These are phyloP conservation scores for Allantophomopsis cytisporea DNA, from an alignment of 2,329 filamentous ascomycete species.

Conservation along the genomic window DNA sequence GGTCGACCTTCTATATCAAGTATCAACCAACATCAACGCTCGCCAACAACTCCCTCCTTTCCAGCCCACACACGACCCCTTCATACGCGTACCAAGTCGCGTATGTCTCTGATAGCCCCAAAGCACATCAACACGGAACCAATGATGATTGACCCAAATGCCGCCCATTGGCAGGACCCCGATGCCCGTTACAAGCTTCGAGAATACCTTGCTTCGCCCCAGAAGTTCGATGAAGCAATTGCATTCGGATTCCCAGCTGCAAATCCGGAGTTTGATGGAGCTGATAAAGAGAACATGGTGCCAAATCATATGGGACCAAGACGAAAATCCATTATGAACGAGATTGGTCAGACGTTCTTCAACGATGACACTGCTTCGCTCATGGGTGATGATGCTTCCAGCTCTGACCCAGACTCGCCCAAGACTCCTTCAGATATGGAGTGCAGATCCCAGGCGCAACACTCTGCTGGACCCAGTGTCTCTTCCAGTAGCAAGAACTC, in stretches of 20 bases:
- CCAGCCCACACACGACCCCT: conserved; percentile 6
- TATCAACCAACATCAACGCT: conserved; percentile 9
- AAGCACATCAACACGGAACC: conserved; percentile 24
- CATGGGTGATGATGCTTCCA: conserved; percentile 39
- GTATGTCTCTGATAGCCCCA: conserved; percentile 38
- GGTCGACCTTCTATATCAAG: conserved; percentile 35
- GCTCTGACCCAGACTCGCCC: conserved; percentile 41
- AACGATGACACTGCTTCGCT: conserved; percentile 42
- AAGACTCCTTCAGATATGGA: conserved; percentile 15
- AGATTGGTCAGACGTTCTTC: conserved; percentile 38
- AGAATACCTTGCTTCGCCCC: conserved; percentile 74
- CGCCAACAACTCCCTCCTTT: conserved; percentile 13
- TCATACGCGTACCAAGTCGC: conserved; percentile 29
- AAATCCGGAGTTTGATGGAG: conserved; percentile 24
- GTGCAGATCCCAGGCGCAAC: conserved; percentile 15
- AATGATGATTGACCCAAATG: conserved; percentile 51
- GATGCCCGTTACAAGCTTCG: conserved; percentile 78
- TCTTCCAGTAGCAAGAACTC: conserved; percentile 19
- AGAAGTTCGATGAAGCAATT: conserved; percentile 91
- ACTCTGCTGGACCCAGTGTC: conserved; percentile 4
- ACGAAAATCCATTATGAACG: conserved; percentile 4
- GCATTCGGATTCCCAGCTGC: conserved; percentile 80
- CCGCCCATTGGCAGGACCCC: conserved; percentile 80
- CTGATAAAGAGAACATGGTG: conserved; percentile 18
- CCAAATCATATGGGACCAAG: conserved; percentile 15